Conservation (phyloP, 2,329 filamentous ascomycete species). For the Apiospora aurea region DNA sequence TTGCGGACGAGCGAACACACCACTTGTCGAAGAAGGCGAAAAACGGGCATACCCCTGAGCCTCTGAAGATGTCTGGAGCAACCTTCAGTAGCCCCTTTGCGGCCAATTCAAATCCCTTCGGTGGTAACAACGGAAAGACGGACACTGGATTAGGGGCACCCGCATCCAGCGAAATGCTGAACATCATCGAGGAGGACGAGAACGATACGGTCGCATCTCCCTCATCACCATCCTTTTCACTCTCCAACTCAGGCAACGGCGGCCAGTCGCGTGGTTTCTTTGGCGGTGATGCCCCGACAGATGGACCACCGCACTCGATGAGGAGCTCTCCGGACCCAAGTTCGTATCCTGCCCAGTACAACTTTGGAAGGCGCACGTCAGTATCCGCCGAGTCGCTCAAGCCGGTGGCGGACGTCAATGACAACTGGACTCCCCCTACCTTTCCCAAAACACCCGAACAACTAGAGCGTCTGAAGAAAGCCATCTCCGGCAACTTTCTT, state of each 20-base stretch:
- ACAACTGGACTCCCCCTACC: slow-evolving; percentile 88
- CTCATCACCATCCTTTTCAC: slow-evolving; percentile 67
- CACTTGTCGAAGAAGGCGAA: slow-evolving; percentile 45
- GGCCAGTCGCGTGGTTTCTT: slow-evolving; percentile 62
- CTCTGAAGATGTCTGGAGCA: slow-evolving; percentile 74
- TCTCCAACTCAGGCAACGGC: slow-evolving; percentile 49
- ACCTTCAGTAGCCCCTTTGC: slow-evolving; percentile 78
- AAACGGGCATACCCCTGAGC: slow-evolving; percentile 24
- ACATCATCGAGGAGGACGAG: slow-evolving; percentile 83
- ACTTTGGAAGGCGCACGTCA: slow-evolving; percentile 90
- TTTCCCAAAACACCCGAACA: slow-evolving; percentile 87
- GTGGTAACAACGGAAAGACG: slow-evolving; percentile 54
- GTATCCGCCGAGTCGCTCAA: slow-evolving; percentile 97
- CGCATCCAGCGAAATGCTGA: slow-evolving; percentile 51
- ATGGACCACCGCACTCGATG: slow-evolving; percentile 53
- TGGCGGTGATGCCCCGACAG: slow-evolving; percentile 53
- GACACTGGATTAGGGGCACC: slow-evolving; percentile 49
- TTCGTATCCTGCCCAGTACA: slow-evolving; percentile 90
- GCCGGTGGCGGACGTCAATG: slow-evolving; percentile 80
- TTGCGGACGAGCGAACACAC: slow-evolving; percentile 69
- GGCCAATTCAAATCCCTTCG: slow-evolving; percentile 76
- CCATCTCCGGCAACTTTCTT: slow-evolving; percentile 89
- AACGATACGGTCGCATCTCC: slow-evolving; percentile 78
- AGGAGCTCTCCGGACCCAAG: slow-evolving; percentile 64
- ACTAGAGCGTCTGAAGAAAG: slow-evolving; percentile 76